A percentile compares a stretch with the other conserved stretches of the same genome.
These are phyloP conservation scores for Solanum chilense DNA, from an alignment of 257 asterid genomes.

Conservation along the genomic window DNA sequence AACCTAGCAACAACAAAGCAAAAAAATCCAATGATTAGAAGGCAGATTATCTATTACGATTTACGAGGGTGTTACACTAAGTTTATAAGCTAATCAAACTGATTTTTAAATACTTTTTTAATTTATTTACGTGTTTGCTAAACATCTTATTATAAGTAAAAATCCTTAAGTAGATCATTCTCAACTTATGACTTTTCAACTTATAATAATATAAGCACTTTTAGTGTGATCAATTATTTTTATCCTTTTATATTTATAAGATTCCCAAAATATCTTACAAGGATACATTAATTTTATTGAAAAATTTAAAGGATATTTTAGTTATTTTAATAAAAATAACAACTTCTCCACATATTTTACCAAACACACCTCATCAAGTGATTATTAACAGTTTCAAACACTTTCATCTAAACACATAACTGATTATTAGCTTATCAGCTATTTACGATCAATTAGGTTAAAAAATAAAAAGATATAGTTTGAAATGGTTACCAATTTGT, in stretches of 20 bases:
- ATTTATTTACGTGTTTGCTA: too few relatives aligned
- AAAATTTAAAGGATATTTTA: background rate
- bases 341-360: background rate
- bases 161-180: too few relatives aligned
- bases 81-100: too few relatives aligned
- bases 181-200: background rate
- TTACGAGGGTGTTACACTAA: too few relatives aligned
- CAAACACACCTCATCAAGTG: background rate
- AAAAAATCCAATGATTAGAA: background rate
- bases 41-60: too few relatives aligned
- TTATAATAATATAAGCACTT: too few relatives aligned
- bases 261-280: background rate
- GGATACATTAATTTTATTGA: background rate
- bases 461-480: background rate
- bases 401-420: too few relatives aligned
- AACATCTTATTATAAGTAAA: too few relatives aligned
- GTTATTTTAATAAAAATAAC: background rate
- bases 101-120: too few relatives aligned
- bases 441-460: background rate
- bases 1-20: background rate
- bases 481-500: constrained; percentile 18
- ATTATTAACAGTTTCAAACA: background rate
- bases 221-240: background rate
- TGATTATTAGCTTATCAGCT: too few relatives aligned
- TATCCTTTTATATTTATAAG: too few relatives aligned